Percentiles rank a stretch among this genome's conserved stretches.
phyloP scores from a whole-genome alignment of 441 rosid species.

The Adansonia rubrostipa region DNA sequence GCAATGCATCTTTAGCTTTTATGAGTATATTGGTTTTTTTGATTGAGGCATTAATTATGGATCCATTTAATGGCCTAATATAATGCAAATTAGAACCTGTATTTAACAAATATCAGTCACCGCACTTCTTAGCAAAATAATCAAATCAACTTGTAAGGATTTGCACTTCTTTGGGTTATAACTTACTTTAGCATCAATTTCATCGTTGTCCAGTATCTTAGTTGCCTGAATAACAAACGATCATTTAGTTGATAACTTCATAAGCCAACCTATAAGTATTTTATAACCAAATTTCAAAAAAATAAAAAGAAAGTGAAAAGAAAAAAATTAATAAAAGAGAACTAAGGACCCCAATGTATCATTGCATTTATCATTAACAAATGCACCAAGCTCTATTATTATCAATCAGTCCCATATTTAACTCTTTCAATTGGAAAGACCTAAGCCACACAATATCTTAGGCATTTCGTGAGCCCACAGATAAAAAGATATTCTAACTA shows the following conservation, averaged over 20 bases:
- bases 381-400: background rate
- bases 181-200: conserved; percentile 73
- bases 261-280: background rate
- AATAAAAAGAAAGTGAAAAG: background rate
- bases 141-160: background rate
- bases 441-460: background rate
- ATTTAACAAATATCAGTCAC: conserved; percentile 17
- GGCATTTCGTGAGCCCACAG: background rate
- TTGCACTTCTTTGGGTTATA: background rate
- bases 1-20: conserved; percentile 84
- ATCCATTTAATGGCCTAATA: conserved; percentile 75
- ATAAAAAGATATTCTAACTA: background rate
- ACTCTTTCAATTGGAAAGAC: background rate
- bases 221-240: conserved; percentile 60
- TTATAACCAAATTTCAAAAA: background rate
- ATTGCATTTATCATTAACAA: background rate
- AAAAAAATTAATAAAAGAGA: background rate
- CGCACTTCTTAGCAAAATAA: background rate
- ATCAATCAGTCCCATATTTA: background rate
- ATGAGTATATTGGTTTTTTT: conserved; percentile 83
- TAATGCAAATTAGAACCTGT: conserved; percentile 78
- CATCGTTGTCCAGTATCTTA: conserved; percentile 76
- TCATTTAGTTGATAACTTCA: background rate
- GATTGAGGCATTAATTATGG: conserved; percentile 70
- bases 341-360: background rate